Percentiles rank a stretch among this genome's conserved stretches.
phyloP scores from a whole-genome alignment of 208 protist species.

The Herpetomonas tarakana region DNA sequence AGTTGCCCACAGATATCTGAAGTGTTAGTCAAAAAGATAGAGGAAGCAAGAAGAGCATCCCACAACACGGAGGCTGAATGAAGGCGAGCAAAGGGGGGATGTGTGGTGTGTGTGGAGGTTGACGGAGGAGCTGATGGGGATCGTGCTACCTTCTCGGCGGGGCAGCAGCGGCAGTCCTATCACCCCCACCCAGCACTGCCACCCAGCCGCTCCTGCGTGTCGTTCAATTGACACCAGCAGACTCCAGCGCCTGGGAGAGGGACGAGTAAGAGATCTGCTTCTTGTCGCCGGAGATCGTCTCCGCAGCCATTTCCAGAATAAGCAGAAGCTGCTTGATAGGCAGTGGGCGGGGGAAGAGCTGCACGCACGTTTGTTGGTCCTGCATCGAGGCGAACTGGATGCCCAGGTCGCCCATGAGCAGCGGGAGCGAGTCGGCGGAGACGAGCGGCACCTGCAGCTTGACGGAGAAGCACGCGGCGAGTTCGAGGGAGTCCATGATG shows the following conservation, averaged over 20 bases:
- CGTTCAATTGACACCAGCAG: slow-evolving; percentile 33
- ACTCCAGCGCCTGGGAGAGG: slow-evolving; percentile 54
- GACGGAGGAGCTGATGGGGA: no score
- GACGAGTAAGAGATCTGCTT: slow-evolving; percentile 36
- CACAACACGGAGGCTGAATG: no score
- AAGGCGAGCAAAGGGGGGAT: no score
- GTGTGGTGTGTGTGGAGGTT: no score
- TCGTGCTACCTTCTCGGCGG: no score
- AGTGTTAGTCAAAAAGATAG: no score
- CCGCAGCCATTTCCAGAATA: slow-evolving; percentile 76
- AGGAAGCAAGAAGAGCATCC: no score
- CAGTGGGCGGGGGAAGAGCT: slow-evolving; percentile 29
- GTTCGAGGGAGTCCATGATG: slow-evolving; percentile 91
- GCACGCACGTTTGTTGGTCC: slow-evolving; percentile 26
- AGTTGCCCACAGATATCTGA: no score
- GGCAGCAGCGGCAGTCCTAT: no score
- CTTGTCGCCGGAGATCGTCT: slow-evolving; percentile 21
- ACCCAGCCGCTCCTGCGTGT: no score
- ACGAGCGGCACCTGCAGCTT: slow-evolving; percentile 66
- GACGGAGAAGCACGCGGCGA: slow-evolving; percentile 89
- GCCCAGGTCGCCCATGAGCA: slow-evolving; percentile 37
- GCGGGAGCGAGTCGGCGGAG: slow-evolving; percentile 27
- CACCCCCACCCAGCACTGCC: no score
- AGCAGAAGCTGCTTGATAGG: slow-evolving; percentile 85
- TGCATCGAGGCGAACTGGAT: slow-evolving; percentile 35